Base-by-base conservation (phyloP, 352 stramenopile species). In the Pythium aristosporum region DNA sequence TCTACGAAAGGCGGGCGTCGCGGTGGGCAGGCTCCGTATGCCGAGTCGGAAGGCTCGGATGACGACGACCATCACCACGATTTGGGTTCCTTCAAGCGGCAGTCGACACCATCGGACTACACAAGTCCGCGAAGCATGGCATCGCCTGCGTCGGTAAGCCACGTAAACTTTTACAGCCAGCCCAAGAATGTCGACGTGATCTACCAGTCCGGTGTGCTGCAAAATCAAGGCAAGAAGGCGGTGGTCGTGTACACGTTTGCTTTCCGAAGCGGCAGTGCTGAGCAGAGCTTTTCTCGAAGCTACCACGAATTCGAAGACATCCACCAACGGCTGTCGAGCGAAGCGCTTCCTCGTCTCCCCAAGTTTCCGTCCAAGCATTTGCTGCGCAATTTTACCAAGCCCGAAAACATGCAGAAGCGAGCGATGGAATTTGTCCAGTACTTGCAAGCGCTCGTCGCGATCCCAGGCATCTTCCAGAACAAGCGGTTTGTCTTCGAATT, bases 391-490 rank as follows among this genome's bases (percentile, higher is more conserved):
- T 88, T 87, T 54, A 88, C 69, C 15, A 94, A 94, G 57, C 79
- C 84, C 0, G 86, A 94, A 25, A 92, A 92, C 42, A 89, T 94
- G 80, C 74, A 89, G 62, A 94, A 92, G 69, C 82, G 86, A n/a
- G 86, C 79, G 2, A 77, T 90, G 50, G 86, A 94, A 53, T 83
- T 93, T 36, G 70, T 85, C 20, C 57, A 85, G 51, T 94, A 94
- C 47, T 77, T 94, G 30, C 74, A 91, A 56, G 73, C 87, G 25
- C 66, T 94, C 7, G 67, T 93, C 7, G 62, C 69, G 0, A 65
- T 85, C 3, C 70, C 79, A 0, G 68, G 64, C 2, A 68, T 94
- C 23, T 46, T 90, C 15, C 69, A 71, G 46, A 90, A 80, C 65
- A 71, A 87, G 30, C 68, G 72, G 1, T 93, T 94, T 55, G 57